Base-by-base conservation (phyloP, 305 asterid genomes). In the Rubia peregrina region DNA sequence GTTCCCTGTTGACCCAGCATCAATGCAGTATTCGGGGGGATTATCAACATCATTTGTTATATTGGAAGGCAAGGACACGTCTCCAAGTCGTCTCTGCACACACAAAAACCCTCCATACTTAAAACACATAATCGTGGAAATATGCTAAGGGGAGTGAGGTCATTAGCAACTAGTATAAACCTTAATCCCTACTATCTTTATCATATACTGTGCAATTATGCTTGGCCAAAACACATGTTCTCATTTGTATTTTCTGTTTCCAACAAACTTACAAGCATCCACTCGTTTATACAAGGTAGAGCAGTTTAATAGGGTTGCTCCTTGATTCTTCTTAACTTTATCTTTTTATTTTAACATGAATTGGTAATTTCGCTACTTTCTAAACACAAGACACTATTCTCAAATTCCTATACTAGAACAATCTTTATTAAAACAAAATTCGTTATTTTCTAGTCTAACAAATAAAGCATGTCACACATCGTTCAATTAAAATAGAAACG, bases 11-110 rank as follows among this genome's bases (percentile, higher is more conserved):
- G 79, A 16, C n/a, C 78, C 94, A 0, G 91, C 98, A 76, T 93
- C 98, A 40, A 93, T 89, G 86, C 98, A 93, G 65, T 85, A 93
- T 24, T 82, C 86, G 6, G 96, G 97, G 57, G 77, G 85, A 33
- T 67, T 80, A 13, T 93, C 95, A 17, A 84, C 81, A 40, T 75
- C 78, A 26, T 80, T 77, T 38, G 80, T 77, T 74, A 85, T 6
- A 70, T 83, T 48, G 9, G 83, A 69, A 1, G 98, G 95, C 76
- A 91, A 71, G 0, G 80, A 68, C 43, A 90, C 98, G 14, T 88
- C 96, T 56, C 91, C 55, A 19, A 88, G 61, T 67, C 98, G 96
- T 68, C 96, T 93, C 98, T 92, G 81, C 48, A 66, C 19, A 22
- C 16, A 10, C 9, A 3, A 59, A 59, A 1, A 9, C 5, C 30